phyloP scores from a whole-genome alignment of 2,329 filamentous ascomycete genomes.

The Grosmannia clavigera region DNA sequence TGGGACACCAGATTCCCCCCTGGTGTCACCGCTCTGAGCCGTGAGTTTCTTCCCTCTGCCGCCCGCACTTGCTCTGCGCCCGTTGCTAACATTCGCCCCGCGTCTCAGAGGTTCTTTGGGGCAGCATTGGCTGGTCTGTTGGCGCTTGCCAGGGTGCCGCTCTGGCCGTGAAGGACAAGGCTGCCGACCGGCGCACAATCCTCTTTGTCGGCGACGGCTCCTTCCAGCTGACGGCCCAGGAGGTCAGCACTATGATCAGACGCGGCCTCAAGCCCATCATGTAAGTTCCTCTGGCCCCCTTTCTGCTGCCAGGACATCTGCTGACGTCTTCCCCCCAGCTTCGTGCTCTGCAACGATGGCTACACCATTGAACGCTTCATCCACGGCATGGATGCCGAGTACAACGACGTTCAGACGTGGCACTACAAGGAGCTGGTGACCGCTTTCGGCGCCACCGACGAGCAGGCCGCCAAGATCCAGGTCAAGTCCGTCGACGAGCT shows the following conservation, averaged over 20 bases:
- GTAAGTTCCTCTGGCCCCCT: constrained; percentile 26
- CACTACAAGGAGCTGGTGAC: constrained; percentile 32
- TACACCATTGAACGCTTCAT: constrained; percentile 86
- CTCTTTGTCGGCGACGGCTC: constrained; percentile 84
- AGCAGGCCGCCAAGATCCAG: constrained; percentile 11
- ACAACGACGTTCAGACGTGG: constrained; percentile 75
- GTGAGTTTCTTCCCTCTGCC: constrained; percentile 34
- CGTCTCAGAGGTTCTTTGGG: constrained; percentile 36
- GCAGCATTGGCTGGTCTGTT: constrained; percentile 51
- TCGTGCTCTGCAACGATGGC: constrained; percentile 77
- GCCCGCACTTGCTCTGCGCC: background rate
- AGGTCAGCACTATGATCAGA: constrained; percentile 72
- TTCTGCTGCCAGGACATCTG: background rate
- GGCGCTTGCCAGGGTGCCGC: constrained; percentile 53
- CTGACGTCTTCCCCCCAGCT: constrained; percentile 28
- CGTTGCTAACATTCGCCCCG: background rate
- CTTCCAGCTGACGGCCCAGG: constrained; percentile 74
- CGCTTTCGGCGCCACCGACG: constrained; percentile 11
- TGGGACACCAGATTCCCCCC: constrained; percentile 72
- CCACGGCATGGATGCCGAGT: constrained; percentile 65
- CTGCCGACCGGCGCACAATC: constrained; percentile 52
- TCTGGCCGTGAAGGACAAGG: constrained; percentile 45
- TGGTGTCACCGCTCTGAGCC: constrained; percentile 41
- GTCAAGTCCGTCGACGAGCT: constrained; percentile 12
- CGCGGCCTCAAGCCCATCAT: constrained; percentile 65